Conservation (phyloP, 257 asterid species). For the Parsonsia alboflavescens region DNA sequence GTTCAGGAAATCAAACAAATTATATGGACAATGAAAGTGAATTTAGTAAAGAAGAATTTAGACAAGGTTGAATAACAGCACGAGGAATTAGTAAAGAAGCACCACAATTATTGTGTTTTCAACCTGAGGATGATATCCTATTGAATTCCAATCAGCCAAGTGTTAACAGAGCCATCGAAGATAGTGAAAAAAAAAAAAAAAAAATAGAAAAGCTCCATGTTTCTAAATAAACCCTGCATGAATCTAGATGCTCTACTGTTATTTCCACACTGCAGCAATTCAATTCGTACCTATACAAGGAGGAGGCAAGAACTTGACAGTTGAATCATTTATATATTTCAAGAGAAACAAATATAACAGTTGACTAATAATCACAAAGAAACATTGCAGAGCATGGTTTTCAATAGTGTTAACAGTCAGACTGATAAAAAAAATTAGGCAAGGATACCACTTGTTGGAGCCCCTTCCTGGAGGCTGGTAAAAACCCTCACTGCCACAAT, state of each 20-base stretch:
- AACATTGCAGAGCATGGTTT: not conserved
- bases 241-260: not conserved
- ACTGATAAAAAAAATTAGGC: not conserved
- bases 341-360: not conserved
- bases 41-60: not conserved
- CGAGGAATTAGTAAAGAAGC: not conserved
- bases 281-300: not conserved
- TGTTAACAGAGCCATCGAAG: not conserved
- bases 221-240: not conserved
- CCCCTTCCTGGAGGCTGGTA: constrained; percentile 90
- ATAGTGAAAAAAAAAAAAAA: not conserved
- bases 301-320: not conserved
- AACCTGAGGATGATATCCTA: not conserved
- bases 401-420: not conserved
- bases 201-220: too few relatives aligned
- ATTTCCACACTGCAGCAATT: not conserved
- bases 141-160: not conserved
- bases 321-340: not conserved
- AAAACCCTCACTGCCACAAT: constrained; percentile 80
- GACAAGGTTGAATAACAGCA: constrained; percentile 1
- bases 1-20: constrained; percentile 15
- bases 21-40: not conserved
- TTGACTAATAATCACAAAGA: not conserved
- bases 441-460: constrained; percentile 79
- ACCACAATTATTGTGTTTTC: not conserved